Evolutionary conservation across 129 eudicot species (phyloP), one percentile per base, ranked within the genome.

Genomic region (Artemisia argyi): DNA sequence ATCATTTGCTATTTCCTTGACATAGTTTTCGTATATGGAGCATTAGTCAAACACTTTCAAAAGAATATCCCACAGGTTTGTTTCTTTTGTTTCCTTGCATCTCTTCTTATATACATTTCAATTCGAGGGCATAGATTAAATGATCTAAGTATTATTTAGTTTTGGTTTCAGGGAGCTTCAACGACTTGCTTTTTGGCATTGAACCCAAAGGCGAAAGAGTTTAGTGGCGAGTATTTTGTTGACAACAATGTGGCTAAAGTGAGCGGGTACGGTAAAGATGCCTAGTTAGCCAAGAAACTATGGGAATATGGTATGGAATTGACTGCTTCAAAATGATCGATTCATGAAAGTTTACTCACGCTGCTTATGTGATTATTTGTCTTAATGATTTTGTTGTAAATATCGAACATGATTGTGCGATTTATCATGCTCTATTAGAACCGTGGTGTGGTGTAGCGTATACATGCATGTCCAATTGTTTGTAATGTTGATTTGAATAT

Each of bases 171-270:
- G 83, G 86, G 86, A 68, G 89, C 96, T 42, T 88, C 96, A 46
- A 86, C 92, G 1, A 79, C 87, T 5, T 86, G 96, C 72, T 89
- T 77, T 6, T 39, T 39, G 9, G 46, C 46, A 39, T 39, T 39
- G 46, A 39, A 39, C 46, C 96, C 92, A 11, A 82, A 86, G 78
- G 87, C 81, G 44, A 73, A 86, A 58, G 96, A 88, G 57, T 89
- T 86, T 22, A 83, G 83, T 10, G 42, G 97, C 74, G 82, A 92
- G 74, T 73, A 83, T 59, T 78, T 83, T 83, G 80, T 69, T 4
- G 82, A 71, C 64, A 83, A 81, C 20, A 74, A 83, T 73, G 78
- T 78, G 78, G 77, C 71, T 44, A 73, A 65, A 74, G 19, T 78
- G 30, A 75, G 67, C 14, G 49, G 60, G 26, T 39, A 66, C 13